Conservation (phyloP, 352 stramenopile species). For the Globisporangium ultimum region DNA sequence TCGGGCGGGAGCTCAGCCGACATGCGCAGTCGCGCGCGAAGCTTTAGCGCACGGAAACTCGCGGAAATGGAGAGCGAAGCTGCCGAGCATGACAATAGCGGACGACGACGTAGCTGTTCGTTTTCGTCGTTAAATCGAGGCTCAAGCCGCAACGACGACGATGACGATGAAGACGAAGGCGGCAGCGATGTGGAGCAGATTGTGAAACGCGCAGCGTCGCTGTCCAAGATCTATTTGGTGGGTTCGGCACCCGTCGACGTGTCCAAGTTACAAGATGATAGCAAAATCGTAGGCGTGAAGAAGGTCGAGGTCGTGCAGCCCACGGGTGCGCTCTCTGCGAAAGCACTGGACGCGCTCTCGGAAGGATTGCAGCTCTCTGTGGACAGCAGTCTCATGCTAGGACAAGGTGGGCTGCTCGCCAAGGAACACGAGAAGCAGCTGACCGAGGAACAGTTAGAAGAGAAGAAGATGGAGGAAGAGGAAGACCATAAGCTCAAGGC, state of each 20-base stretch:
- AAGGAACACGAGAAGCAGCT: conserved; percentile 30
- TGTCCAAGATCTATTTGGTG: conserved; percentile 85
- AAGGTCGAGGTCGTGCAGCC: conserved; percentile 73
- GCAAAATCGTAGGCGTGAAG: conserved; percentile 72
- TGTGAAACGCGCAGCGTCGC: conserved; percentile 60
- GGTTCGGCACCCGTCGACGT: conserved; percentile 80
- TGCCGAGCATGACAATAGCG: conserved; percentile 7
- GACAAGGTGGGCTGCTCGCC: not conserved
- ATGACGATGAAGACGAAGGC: conserved; percentile 10
- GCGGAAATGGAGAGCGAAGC: conserved; percentile 28
- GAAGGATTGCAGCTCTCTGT: conserved; percentile 71
- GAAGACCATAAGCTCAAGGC: conserved; percentile 80
- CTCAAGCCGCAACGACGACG: conserved; percentile 1
- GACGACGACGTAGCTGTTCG: conserved; percentile 60
- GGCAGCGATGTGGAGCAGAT: conserved; percentile 44
- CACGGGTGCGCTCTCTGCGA: conserved; percentile 67
- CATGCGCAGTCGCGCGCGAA: conserved; percentile 31
- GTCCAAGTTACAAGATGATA: conserved; percentile 72
- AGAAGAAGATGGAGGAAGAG: conserved; percentile 87
- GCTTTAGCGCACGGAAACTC: conserved; percentile 43
- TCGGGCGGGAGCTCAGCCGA: conserved; percentile 13
- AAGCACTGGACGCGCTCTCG: conserved; percentile 75
- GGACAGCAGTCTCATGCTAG: conserved; percentile 44
- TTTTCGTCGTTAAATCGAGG: conserved; percentile 45
- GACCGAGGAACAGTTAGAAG: conserved; percentile 76